Evolutionary conservation across 441 rosid genomes (phyloP).

Genomic region (Gossypium lobatum): DNA sequence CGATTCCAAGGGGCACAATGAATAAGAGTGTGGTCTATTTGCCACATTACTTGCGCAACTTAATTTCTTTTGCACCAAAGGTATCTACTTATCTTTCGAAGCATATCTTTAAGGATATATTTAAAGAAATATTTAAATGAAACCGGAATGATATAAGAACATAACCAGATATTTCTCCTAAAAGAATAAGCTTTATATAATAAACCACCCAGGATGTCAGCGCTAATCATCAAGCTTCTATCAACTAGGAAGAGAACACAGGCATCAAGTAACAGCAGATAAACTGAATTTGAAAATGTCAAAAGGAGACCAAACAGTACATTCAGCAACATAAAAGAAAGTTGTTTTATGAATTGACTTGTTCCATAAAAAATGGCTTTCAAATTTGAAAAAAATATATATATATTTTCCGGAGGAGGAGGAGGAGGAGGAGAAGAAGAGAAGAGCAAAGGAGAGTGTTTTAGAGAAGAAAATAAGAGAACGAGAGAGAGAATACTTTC

Average conservation of each 20-base stretch:
- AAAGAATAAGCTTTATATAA: no score
- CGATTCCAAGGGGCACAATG: background rate
- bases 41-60: background rate
- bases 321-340: background rate
- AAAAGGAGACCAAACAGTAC: background rate
- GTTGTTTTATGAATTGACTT: background rate
- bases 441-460: no score
- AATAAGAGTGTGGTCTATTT: background rate
- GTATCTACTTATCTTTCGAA: background rate
- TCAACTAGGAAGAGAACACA: background rate
- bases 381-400: no score
- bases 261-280: background rate
- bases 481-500: no score
- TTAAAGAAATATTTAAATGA: background rate
- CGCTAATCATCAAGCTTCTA: background rate
- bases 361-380: no score
- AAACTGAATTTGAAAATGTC: background rate
- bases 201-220: background rate
- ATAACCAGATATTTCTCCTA: no score
- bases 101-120: background rate
- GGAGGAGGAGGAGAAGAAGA: no score
- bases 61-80: background rate
- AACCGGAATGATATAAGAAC: no score
- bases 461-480: no score
- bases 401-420: no score